phyloP scores from a whole-genome alignment of 2,329 filamentous ascomycete genomes.

The Alternaria viburni region DNA sequence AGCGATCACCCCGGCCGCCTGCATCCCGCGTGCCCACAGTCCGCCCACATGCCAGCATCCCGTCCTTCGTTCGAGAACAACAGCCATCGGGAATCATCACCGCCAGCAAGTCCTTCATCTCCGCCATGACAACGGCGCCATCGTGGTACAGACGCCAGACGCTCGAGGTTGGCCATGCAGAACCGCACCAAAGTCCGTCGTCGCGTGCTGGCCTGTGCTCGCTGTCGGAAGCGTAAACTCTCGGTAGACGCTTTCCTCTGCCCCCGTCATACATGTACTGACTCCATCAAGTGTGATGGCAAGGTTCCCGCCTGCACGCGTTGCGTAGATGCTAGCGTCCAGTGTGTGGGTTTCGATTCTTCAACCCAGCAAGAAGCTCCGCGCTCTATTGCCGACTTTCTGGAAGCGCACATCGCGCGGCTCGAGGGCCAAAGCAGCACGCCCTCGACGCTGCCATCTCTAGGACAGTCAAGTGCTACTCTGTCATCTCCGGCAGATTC shows the following conservation, averaged over 20 bases:
- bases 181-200: slow-evolving; percentile 44
- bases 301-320: slow-evolving; percentile 45
- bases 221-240: slow-evolving; percentile 46
- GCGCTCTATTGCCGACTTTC: slow-evolving; percentile 42
- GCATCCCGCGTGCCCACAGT: slow-evolving; percentile 12
- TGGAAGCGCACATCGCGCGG: slow-evolving; percentile 41
- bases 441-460: slow-evolving; percentile 20
- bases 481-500: slow-evolving; percentile 38
- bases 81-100: slow-evolving; percentile 16
- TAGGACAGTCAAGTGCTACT: slow-evolving; percentile 18
- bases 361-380: slow-evolving; percentile 42
- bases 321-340: slow-evolving; percentile 39
- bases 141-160: slow-evolving; percentile 18
- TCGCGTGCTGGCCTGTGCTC: slow-evolving; percentile 45
- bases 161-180: slow-evolving; percentile 32
- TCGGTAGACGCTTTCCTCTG: slow-evolving; percentile 29
- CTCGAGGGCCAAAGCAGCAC: slow-evolving; percentile 28
- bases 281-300: slow-evolving; percentile 39
- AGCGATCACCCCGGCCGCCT: slow-evolving; percentile 19
- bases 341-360: slow-evolving; percentile 45
- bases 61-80: slow-evolving; percentile 10
- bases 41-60: slow-evolving; percentile 8
- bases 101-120: slow-evolving; percentile 4
- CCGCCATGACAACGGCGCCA: slow-evolving; percentile 31
- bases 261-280: slow-evolving; percentile 2